Evolutionary conservation across 176 grass and related monocot species (phyloP).

Genomic region (barley (Hordeum vulgare)): DNA sequence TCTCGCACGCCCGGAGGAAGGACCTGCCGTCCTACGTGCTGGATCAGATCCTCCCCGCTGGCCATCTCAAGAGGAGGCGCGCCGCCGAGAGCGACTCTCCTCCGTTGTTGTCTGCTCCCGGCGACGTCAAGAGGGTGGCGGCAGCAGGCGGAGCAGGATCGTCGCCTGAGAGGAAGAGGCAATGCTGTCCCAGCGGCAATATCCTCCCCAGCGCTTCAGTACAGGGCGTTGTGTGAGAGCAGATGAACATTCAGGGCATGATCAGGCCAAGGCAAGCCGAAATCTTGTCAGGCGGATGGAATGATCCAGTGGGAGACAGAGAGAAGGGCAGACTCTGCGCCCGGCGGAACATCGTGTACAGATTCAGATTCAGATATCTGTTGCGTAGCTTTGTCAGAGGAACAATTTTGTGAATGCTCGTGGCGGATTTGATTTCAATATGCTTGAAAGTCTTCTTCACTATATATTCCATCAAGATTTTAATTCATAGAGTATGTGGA

Average conservation of each 20-base stretch:
- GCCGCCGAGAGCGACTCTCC: not conserved
- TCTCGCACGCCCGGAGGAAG: conserved; percentile 60
- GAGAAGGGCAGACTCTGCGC: not conserved
- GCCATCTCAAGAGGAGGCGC: conserved; percentile 31
- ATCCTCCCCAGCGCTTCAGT: not conserved
- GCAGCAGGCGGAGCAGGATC: not conserved
- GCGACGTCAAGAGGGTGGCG: not conserved
- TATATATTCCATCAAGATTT: no score
- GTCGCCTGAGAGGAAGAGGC: not conserved
- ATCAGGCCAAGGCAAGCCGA: not conserved
- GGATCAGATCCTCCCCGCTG: not conserved
- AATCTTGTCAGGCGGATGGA: not conserved
- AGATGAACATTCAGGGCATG: not conserved
- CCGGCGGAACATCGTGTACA: not conserved
- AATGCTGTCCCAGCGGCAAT: not conserved
- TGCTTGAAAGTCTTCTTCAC: no score
- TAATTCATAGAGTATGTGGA: no score
- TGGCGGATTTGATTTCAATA: no score
- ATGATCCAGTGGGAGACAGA: not conserved
- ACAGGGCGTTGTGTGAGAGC: not conserved
- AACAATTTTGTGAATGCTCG: not conserved
- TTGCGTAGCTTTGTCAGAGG: not conserved
- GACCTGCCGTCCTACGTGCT: conserved; percentile 62
- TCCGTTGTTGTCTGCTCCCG: not conserved
- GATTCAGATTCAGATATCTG: not conserved